Conservation (phyloP, 495 filamentous ascomycete genomes). For the Lophiotrema nucula region DNA sequence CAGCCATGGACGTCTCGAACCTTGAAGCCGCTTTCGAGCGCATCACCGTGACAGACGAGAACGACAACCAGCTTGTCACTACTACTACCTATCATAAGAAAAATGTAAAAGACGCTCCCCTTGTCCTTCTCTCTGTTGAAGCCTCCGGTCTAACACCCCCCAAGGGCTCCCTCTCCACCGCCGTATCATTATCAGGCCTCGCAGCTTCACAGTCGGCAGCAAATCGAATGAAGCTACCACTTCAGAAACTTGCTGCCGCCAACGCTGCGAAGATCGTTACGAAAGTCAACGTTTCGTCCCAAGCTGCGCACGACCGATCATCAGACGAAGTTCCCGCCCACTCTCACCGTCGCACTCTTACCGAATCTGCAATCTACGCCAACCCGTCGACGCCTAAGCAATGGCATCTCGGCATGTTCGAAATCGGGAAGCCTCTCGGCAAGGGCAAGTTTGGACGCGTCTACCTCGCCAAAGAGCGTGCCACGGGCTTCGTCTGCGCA, state of each 20-base stretch:
- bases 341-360: slow-evolving; percentile 34
- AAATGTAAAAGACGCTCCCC: slow-evolving; percentile 35
- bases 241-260: slow-evolving; percentile 42
- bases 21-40: slow-evolving; percentile 45
- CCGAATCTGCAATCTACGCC: slow-evolving; percentile 54
- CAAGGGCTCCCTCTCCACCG: slow-evolving; percentile 40
- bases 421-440: slow-evolving; percentile 91
- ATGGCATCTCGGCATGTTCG: slow-evolving; percentile 97
- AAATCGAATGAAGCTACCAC: slow-evolving; percentile 44
- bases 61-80: slow-evolving; percentile 36
- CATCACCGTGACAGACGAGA: slow-evolving; percentile 44
- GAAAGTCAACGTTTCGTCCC: slow-evolving; percentile 64
- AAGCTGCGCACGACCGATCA: slow-evolving; percentile 55
- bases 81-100: slow-evolving; percentile 38
- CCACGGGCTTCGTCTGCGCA: slow-evolving; percentile 88
- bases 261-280: slow-evolving; percentile 30
- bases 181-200: slow-evolving; percentile 41
- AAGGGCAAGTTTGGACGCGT: slow-evolving; percentile 98
- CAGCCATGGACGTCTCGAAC: slow-evolving; percentile 33
- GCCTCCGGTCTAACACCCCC: slow-evolving; percentile 15
- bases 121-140: slow-evolving; percentile 9
- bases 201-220: slow-evolving; percentile 31
- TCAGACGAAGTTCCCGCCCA: slow-evolving; percentile 29
- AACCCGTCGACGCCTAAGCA: slow-evolving; percentile 64
- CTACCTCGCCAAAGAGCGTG: slow-evolving; percentile 89